Evolutionary conservation across 768 basidiomycete genomes (phyloP).

Genomic region (Lentinus brumalis): DNA sequence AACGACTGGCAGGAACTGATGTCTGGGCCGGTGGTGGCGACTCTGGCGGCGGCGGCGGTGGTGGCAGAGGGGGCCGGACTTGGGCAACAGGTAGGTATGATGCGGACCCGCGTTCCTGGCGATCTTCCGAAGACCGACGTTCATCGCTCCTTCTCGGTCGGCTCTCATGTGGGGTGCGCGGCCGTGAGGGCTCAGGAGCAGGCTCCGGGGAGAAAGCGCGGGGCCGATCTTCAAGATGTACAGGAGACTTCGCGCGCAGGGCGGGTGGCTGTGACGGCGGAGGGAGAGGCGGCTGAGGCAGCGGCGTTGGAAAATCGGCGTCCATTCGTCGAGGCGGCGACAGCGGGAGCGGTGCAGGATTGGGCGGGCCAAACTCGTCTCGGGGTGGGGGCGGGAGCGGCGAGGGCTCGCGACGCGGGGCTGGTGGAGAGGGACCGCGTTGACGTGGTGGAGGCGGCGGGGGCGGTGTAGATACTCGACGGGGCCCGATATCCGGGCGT

Average conservation of each 20-base stretch:
- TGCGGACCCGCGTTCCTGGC: slow-evolving; percentile 2
- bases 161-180: slow-evolving; percentile 9
- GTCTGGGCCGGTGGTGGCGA: not conserved
- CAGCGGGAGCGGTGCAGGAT: slow-evolving; percentile 23
- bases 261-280: slow-evolving; percentile 10
- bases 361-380: slow-evolving; percentile 7
- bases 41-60: slow-evolving; percentile 8
- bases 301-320: slow-evolving; percentile 20
- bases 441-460: slow-evolving; percentile 12
- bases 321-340: slow-evolving; percentile 20
- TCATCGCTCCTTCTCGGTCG: slow-evolving; percentile 8
- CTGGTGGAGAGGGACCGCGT: slow-evolving; percentile 8
- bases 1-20: not conserved
- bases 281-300: slow-evolving; percentile 24
- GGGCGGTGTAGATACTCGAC: slow-evolving; percentile 5
- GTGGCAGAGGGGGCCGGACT: slow-evolving; percentile 17
- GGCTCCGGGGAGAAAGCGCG: slow-evolving; percentile 5
- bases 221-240: slow-evolving; percentile 3
- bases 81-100: slow-evolving; percentile 22
- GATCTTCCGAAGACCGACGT: slow-evolving; percentile 14
- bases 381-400: slow-evolving; percentile 6
- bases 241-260: slow-evolving; percentile 20
- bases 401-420: slow-evolving; percentile 5
- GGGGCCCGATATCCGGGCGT: not conserved
- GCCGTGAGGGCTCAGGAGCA: not conserved